Evolutionary conservation across 179 eudicot genomes (phyloP), one percentile per base, ranked within the genome.

Genomic region (Corrigiola litoralis): DNA sequence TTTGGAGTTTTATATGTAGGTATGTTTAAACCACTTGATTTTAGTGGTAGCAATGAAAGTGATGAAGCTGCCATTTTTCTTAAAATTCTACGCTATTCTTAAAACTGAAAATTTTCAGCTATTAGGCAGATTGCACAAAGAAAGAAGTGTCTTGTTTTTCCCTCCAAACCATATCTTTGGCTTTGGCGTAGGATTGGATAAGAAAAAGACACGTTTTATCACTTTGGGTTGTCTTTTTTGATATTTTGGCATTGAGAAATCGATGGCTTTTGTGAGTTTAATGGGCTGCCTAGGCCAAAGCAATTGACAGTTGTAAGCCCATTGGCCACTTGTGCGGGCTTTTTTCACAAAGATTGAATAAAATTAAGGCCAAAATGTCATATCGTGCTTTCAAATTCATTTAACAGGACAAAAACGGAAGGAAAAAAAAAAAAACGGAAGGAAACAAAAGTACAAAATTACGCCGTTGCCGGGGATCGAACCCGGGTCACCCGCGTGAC

Each of bases 401-500:
- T n/a, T n/a, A n/a, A n/a, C n/a, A n/a, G n/a, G n/a, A n/a, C n/a
- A n/a, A n/a, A n/a, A n/a, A n/a, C n/a, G n/a, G n/a, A n/a, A n/a
- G n/a, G n/a, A n/a, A n/a, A n/a, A n/a, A n/a, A n/a, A n/a, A n/a
- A n/a, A n/a, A n/a, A n/a, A n/a, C n/a, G n/a, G n/a, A n/a, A n/a
- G n/a, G n/a, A n/a, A n/a, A n/a, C n/a, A n/a, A 38, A 1, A 11
- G 23, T 18, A 4, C 0, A 52, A 27, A 5, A 56, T n/a, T 1
- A 4, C 84, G 79, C 81, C 96, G 96, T 72, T 89, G 96, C 95
- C 96, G 89, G 95, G 96, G 98, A 92, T 89, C 98, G 91, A 92
- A 92, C 95, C 98, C 96, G 96, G 97, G 96, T 92, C 96, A 79
- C 88, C 96, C 97, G 88, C 95, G 91, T 92, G 96, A 88, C 96